Percentiles rank a stretch among this genome's conserved stretches.
These are phyloP conservation scores for Sonneratia caseolaris DNA, from an alignment of 345 rosid genomes.

Conservation along the genomic window DNA sequence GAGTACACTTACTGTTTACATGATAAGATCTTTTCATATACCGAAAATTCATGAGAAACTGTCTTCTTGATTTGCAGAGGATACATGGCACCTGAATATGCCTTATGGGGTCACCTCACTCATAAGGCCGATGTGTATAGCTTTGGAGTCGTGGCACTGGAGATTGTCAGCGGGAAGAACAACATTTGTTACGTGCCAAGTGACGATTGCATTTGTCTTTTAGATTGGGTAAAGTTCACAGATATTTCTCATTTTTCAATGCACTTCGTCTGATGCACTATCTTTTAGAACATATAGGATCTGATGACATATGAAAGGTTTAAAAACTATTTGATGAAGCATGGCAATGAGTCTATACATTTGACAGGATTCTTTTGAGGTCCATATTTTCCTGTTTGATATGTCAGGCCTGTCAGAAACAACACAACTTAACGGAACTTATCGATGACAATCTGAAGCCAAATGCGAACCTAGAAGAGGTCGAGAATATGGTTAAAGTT, in stretches of 20 bases:
- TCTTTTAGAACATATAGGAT: too few species aligned
- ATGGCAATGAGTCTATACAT: too few species aligned
- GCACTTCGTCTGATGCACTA: too few species aligned
- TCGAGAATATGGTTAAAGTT: slow-evolving; percentile 14
- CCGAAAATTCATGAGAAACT: background rate
- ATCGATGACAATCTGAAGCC: slow-evolving; percentile 16
- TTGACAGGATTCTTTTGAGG: too few species aligned
- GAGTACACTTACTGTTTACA: too few species aligned
- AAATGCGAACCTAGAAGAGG: slow-evolving; percentile 14
- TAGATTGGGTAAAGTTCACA: slow-evolving; percentile 23
- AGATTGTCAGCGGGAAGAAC: slow-evolving; percentile 23
- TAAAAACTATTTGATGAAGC: too few species aligned
- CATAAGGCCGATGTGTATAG: slow-evolving; percentile 35
- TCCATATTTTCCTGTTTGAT: background rate
- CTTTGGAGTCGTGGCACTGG: slow-evolving; percentile 30
- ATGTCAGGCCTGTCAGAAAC: slow-evolving; percentile 20
- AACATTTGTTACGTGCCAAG: slow-evolving; percentile 15
- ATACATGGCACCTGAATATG: slow-evolving; percentile 41
- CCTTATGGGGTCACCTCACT: slow-evolving; percentile 28
- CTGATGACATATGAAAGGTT: too few species aligned
- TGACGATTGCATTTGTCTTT: slow-evolving; percentile 17
- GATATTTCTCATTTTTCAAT: background rate
- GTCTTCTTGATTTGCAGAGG: slow-evolving; percentile 20
- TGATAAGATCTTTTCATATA: background rate
- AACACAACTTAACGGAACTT: slow-evolving; percentile 11